Conservation (phyloP, 108 stramenopile genomes). For the Skeletonema tropicum region DNA sequence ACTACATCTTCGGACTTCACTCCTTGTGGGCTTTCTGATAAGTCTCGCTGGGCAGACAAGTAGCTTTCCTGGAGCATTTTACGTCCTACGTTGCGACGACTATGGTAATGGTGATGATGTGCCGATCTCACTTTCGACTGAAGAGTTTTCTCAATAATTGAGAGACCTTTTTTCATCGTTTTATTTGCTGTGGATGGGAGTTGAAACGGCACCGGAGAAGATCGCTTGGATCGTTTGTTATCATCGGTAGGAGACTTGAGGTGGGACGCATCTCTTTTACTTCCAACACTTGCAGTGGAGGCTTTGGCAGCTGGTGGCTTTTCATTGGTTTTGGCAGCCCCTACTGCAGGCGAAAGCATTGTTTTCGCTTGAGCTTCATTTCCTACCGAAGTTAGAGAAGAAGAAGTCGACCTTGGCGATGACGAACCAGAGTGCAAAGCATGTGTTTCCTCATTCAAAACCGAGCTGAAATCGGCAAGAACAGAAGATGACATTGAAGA, state of each 20-base stretch:
- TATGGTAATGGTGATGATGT: conserved; percentile 43
- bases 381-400: conserved; percentile 26
- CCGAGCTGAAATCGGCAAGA: conserved; percentile 53
- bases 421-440: conserved; percentile 21
- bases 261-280: conserved; percentile 24
- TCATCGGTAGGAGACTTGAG: neutral
- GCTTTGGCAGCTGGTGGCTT: neutral
- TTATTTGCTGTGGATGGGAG: conserved; percentile 7
- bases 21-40: conserved; percentile 10
- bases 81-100: conserved; percentile 32
- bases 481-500: conserved; percentile 51
- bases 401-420: conserved; percentile 32
- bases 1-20: neutral
- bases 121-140: conserved; percentile 37
- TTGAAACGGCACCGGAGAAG: neutral
- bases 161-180: conserved; percentile 30
- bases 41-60: conserved; percentile 34
- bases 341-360: neutral
- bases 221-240: conserved; percentile 14
- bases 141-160: conserved; percentile 44
- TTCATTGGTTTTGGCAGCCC: neutral
- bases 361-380: conserved; percentile 2
- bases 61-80: conserved; percentile 48
- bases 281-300: conserved; percentile 6
- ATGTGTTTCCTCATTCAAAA: conserved; percentile 36